Evolutionary conservation across 2,329 filamentous ascomycete species (phyloP), one percentile per base, ranked within the genome.

Genomic region (Trichoderma breve): DNA sequence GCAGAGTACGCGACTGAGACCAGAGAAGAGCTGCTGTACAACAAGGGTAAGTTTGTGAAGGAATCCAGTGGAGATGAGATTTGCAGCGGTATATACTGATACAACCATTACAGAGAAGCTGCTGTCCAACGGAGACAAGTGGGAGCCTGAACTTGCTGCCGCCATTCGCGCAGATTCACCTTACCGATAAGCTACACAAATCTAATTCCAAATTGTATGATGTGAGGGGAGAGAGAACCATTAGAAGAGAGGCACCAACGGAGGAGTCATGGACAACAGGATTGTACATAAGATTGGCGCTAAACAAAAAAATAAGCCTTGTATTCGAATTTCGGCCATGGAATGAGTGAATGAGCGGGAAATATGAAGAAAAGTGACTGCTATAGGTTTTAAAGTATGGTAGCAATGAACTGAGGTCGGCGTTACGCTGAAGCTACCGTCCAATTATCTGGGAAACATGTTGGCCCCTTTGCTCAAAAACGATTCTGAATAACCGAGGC

Each of bases 71-170:
- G 32, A 26, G 2, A 51, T 14, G 3, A 62, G 2, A 7, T 60
- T 6, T n/a, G 1, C 14, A 18, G 53, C 24, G n/a, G n/a, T n/a
- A n/a, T n/a, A 43, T 60, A 12, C 51, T 69, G 30, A 58, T 28
- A 26, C 30, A 1, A 24, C n/a, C 4, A n/a, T 63, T 51, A 74
- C 77, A 86, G 92, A 97, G 87, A 97, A 97, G 85, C 85, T 97
- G 75, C 83, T 97, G 75, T 85, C 93, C 76, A 97, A 97, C 80
- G 93, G 94, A 79, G 94, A 97, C 85, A 95, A 95, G 85, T 99
- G 96, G 96, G 96, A 99, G 86, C 95, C 96, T 8, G 96, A 99
- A 85, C 87, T 99, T 79, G 95, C 95, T 1, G 95, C 96, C 72
- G 91, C 90, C 76, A 96, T 96, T 81, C 91, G 94, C 80, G 96